Evolutionary conservation across 2,329 filamentous ascomycete species (phyloP).

Genomic region (Aspergillus unguis): DNA sequence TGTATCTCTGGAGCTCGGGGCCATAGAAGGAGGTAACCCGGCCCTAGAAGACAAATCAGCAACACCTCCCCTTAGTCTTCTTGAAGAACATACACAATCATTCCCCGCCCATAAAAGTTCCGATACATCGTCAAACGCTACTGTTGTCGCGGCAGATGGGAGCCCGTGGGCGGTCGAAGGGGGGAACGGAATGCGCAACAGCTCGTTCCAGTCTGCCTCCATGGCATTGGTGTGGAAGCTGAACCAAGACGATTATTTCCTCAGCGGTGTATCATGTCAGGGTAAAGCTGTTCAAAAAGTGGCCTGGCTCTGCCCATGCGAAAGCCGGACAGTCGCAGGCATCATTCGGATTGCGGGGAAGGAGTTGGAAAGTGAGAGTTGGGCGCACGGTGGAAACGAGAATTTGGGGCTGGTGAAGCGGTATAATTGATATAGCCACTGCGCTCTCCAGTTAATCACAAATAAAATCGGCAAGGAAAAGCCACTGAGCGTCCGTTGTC

Average conservation of each 20-base stretch:
- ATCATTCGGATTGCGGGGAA: slow-evolving; percentile 40
- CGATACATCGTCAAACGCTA: slow-evolving; percentile 84
- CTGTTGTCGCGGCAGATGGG: slow-evolving; percentile 69
- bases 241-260: slow-evolving; percentile 7
- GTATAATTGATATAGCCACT: not conserved
- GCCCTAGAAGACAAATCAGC: slow-evolving; percentile 55
- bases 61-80: not conserved
- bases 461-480: not conserved
- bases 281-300: slow-evolving; percentile 6
- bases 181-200: slow-evolving; percentile 77
- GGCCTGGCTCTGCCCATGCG: slow-evolving; percentile 29
- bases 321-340: slow-evolving; percentile 30
- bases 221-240: slow-evolving; percentile 30
- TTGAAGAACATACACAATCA: slow-evolving; percentile 65
- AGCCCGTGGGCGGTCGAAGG: slow-evolving; percentile 68
- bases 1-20: slow-evolving; percentile 80
- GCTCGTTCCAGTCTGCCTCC: slow-evolving; percentile 57
- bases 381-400: not conserved
- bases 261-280: not conserved
- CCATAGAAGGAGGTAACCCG: slow-evolving; percentile 86
- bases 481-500: not conserved
- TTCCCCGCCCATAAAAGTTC: slow-evolving; percentile 93
- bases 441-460: not conserved
- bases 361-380: slow-evolving; percentile 15
- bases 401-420: not conserved